Base-by-base conservation (phyloP, 495 filamentous ascomycete species). In the Annulohypoxylon stygium region DNA sequence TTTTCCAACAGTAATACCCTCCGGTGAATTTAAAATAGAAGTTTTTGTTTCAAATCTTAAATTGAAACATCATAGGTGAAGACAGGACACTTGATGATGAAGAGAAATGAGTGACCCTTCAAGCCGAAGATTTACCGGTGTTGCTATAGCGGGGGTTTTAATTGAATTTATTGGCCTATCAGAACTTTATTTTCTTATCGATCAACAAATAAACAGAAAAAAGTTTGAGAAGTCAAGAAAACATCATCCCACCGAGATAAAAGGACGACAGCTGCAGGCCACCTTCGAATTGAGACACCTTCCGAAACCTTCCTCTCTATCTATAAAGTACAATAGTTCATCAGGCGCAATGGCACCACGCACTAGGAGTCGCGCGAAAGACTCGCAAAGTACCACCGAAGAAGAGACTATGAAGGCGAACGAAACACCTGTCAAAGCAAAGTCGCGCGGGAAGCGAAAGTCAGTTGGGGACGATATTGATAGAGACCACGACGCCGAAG, bases 161-260 rank as follows among this genome's bases (percentile, higher is more conserved):
- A 16, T 23, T 14, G 14, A 58, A 20, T 51, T 65, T 61, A 65
- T 71, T 34, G 61, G 51, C 60, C 65, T 75, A 72, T 70, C 68
- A 43, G 58, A 37, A n/a, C 43, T 25, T 54, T 59, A 63, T 78
- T 74, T 71, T 78, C 76, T 78, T 76, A 78, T 78, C 76, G 63
- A 78, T 72, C 70, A 72, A 63, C 50, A 74, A 78, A 74, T 57
- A 74, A 63, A 23, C 64, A 55, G 70, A 75, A 70, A 76, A 77
- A 71, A 63, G 48, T 66, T 70, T 43, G 45, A 34, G 34, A 55
- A 34, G 5, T 63, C 14, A 9, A 37, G 54, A 54, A 59, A 26
- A 30, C 18, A 61, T 39, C 55, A 65, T 43, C 41, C 64, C 34
- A 64, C 51, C 50, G 55, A 33, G 25, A 54, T 30, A 30, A 33